Base-by-base conservation (phyloP, 2,329 filamentous ascomycete genomes). In the Podosphaera aphanis region DNA sequence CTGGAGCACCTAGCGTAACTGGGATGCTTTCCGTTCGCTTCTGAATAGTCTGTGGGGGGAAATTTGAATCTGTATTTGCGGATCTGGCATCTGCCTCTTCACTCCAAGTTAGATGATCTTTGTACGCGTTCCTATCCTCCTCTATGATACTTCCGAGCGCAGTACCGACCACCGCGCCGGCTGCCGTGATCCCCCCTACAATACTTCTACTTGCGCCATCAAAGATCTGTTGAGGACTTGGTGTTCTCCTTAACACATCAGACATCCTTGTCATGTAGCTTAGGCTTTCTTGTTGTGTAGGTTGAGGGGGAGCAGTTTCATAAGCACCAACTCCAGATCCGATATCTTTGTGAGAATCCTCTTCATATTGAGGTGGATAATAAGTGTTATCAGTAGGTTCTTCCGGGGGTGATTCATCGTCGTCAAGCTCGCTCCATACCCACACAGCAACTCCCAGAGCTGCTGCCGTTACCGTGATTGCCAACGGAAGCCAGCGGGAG, bases 31-130 rank as follows among this genome's bases (percentile, higher is more conserved):
- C 50, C 36, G 53, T 52, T 19, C 53, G 53, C 50, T 54, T 43
- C 27, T 56, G 54, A 39, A 54, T 56, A 13, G 46, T 48, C 41
- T 48, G 46, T 20, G 46, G 42, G 5, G 50, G 38, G n/a, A 19
- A 13, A 31, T 31, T 48, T 58, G 61, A 44, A 60, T 60, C 47
- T 56, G 62, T 47, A 62, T 63, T 53, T 46, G 69, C 65, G 53
- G 65, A 65, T 57, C 79, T 74, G 43, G 79, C 71, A 54, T 83
- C 79, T 19, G 79, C 83, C 63, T 94, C 86, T 61, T 94, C 85
- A 13, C 80, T 85, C 88, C 88, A 94, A 45, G 83, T 77, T 59
- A 83, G 81, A 62, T 90, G 83, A 60, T 94, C 88, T 51, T 76
- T 77, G 60, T 80, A 90, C 44, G 79, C 79, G 50, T 74, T 72